These are phyloP conservation scores for Cocos nucifera DNA, from an alignment of 176 grass and related monocot species.

Conservation along the genomic window DNA sequence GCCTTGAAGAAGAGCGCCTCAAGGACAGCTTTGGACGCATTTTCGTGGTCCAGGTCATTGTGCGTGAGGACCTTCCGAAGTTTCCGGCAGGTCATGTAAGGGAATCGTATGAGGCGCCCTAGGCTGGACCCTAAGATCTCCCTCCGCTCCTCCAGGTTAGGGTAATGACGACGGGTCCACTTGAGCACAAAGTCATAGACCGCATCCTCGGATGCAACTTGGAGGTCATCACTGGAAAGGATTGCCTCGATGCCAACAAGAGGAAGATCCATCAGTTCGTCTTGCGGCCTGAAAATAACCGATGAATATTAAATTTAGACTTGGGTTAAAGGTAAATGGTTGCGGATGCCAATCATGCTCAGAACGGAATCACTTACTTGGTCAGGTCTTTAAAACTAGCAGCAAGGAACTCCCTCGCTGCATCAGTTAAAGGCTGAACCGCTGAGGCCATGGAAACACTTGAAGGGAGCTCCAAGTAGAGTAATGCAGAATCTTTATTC, in stretches of 20 bases:
- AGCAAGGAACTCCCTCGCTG: conserved; percentile 26
- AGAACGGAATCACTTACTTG: background rate
- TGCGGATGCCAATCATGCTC: too few species aligned
- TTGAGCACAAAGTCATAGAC: conserved; percentile 19
- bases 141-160: background rate
- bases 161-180: conserved; percentile 8
- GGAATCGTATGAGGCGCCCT: conserved; percentile 1
- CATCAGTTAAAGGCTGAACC: conserved; percentile 4
- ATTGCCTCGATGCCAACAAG: conserved; percentile 13
- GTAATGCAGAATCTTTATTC: conserved; percentile 91
- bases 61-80: conserved; percentile 5
- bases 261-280: conserved; percentile 10
- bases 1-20: conserved; percentile 23
- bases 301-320: too few species aligned
- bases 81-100: conserved; percentile 14
- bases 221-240: conserved; percentile 23
- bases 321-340: too few species aligned
- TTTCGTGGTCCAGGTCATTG: conserved; percentile 6
- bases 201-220: conserved; percentile 14
- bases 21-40: conserved; percentile 5
- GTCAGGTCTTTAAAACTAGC: conserved; percentile 6
- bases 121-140: conserved; percentile 12
- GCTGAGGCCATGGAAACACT: conserved; percentile 61
- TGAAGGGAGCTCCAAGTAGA: conserved; percentile 87
- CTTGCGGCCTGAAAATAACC: conserved; percentile 1